phyloP scores from a whole-genome alignment of 306 rosid species.

The Trifolium subterraneum region DNA sequence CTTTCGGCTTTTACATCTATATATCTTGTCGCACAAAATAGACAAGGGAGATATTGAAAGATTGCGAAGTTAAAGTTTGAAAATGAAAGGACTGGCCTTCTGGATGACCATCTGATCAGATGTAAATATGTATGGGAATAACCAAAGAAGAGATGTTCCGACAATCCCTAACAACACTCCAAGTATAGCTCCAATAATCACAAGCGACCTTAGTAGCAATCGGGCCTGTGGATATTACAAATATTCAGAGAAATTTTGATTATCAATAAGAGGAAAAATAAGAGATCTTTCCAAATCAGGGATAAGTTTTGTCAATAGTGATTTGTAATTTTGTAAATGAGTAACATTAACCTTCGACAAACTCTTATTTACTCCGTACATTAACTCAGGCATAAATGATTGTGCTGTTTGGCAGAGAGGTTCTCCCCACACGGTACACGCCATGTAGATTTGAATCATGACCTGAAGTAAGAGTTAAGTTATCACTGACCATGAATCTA shows the following conservation, averaged over 20 bases:
- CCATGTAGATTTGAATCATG: slow-evolving; percentile 51
- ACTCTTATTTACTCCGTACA: slow-evolving; percentile 39
- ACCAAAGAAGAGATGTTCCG: slow-evolving; percentile 66
- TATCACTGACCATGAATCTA: not conserved
- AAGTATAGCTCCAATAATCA: slow-evolving; percentile 68
- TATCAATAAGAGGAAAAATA: not conserved
- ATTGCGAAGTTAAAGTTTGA: not conserved
- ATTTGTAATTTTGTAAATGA: slow-evolving; percentile 3
- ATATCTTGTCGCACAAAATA: slow-evolving; percentile 1
- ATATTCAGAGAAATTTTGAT: not conserved
- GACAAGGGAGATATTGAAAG: not conserved
- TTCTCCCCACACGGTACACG: slow-evolving; percentile 54
- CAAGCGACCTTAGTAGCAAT: slow-evolving; percentile 61
- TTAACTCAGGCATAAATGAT: slow-evolving; percentile 50
- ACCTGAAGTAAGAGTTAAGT: slow-evolving; percentile 42
- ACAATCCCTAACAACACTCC: slow-evolving; percentile 69
- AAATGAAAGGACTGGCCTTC: slow-evolving; percentile 57
- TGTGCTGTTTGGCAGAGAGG: slow-evolving; percentile 51
- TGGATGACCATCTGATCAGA: slow-evolving; percentile 69
- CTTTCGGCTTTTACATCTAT: not conserved
- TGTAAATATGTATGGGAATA: slow-evolving; percentile 71
- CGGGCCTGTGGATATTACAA: slow-evolving; percentile 36
- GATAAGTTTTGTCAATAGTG: not conserved
- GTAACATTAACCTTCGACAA: slow-evolving; percentile 43
- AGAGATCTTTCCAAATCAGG: no score